Evolutionary conservation across 495 filamentous ascomycete genomes (phyloP), one percentile per base, ranked within the genome.

Genomic region (Tetracladium setigerum): DNA sequence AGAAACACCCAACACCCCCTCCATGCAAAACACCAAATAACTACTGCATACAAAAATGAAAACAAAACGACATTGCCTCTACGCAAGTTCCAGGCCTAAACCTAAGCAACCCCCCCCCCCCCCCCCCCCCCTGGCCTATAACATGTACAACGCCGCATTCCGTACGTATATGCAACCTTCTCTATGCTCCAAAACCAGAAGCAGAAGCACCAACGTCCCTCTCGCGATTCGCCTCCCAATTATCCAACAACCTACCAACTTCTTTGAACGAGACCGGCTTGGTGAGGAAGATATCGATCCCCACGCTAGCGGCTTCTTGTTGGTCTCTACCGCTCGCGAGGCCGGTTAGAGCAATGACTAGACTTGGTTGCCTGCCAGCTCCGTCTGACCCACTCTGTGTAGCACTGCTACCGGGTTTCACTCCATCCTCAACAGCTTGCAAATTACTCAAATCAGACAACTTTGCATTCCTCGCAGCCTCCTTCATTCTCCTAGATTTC

Each of bases 211-310:
- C 22, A 27, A 27, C 7, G 22, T 36, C 34, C 16, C 16, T 49
- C 44, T 53, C 56, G 7, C 41, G 33, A 41, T 59, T 59, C n/a
- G 57, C 57, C 16, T 52, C 35, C 57, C 54, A 60, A 31, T 60
- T 56, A 34, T 60, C 57, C 5, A 60, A 33, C 40, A 60, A 49
- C 48, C 53, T 56, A 2, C 50, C 50, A 2, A 60, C 57, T 14
- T 60, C 57, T 38, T 48, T 54, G 34, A 60, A 57, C 7, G 45
- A 38, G 1, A 87, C 80, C 1, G 85, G 85, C 54, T 87, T 86
- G 12, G 84, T 86, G 52, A 88, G 66, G 57, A 86, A 88, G 12
- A 84, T 57, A 58, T 89, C 81, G 30, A 89, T 73, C 5, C 85
- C 85, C 11, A 76, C 77, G 6, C 69, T 71, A 47, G 81, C 70